Evolutionary conservation across 805 yeast genomes (phyloP).

Genomic region (Pichia exigua): DNA sequence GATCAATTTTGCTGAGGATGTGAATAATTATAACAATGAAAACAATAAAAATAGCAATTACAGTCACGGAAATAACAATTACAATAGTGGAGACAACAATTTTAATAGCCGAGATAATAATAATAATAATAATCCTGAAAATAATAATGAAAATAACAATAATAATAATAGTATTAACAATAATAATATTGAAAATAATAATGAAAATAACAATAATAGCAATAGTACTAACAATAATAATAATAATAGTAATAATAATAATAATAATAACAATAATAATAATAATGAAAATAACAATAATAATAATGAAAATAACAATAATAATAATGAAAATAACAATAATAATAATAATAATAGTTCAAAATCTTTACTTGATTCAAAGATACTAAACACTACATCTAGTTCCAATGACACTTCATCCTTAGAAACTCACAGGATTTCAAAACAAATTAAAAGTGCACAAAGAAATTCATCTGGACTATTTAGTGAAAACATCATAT

Average conservation of each 20-base stretch:
- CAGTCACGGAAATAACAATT: too few species aligned
- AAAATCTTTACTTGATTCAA: not conserved
- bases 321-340: not conserved
- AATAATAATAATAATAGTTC: not conserved
- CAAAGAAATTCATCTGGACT: conserved; percentile 2
- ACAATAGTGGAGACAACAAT: too few species aligned
- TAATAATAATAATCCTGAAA: too few species aligned
- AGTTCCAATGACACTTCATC: not conserved
- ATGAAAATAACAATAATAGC: too few species aligned
- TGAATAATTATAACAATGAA: not conserved
- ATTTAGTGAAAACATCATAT: conserved; percentile 1
- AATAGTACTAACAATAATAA: too few species aligned
- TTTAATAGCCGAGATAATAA: too few species aligned
- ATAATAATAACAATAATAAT: not conserved
- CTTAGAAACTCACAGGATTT: not conserved
- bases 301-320: not conserved
- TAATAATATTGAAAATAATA: too few species aligned
- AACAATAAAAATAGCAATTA: not conserved
- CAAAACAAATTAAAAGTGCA: not conserved
- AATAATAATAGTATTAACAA: too few species aligned
- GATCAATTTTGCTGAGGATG: too few species aligned
- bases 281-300: not conserved
- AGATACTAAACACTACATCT: not conserved
- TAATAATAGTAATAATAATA: not conserved
- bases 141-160: too few species aligned